Percentiles rank a stretch among this genome's conserved stretches.
Conservation (phyloP, 2,329 filamentous ascomycete species). For the Shiraia sp. region DNA sequence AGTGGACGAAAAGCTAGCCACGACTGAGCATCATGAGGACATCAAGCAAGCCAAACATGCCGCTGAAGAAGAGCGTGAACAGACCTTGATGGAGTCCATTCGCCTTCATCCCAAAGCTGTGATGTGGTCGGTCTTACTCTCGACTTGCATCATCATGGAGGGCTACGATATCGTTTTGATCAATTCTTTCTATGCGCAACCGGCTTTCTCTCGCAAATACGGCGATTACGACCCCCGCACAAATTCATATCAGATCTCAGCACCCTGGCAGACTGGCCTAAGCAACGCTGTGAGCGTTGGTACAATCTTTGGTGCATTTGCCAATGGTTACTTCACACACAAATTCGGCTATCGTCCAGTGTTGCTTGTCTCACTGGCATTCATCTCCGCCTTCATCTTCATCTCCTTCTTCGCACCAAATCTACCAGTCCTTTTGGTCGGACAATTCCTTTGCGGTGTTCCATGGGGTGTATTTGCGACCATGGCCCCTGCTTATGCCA, state of each 20-base stretch:
- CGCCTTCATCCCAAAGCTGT: conserved; percentile 81
- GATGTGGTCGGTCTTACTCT: conserved; percentile 77
- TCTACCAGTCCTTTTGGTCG: conserved; percentile 17
- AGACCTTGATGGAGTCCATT: conserved; percentile 68
- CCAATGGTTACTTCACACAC: conserved; percentile 43
- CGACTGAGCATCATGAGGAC: conserved; percentile 7
- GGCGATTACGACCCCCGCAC: conserved; percentile 33
- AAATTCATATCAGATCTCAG: conserved; percentile 43
- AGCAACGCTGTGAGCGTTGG: conserved; percentile 47
- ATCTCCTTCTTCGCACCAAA: conserved; percentile 28
- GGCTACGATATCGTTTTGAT: conserved; percentile 80
- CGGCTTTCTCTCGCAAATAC: conserved; percentile 46
- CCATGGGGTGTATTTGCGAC: conserved; percentile 49
- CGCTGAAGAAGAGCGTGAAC: conserved; percentile 18
- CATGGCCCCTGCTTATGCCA: conserved; percentile 49
- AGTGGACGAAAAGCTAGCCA: conserved; percentile 3
- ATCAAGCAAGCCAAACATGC: conserved; percentile 11
- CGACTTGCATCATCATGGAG: conserved; percentile 85
- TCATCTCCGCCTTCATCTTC: too few relatives aligned
- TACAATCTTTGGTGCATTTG: conserved; percentile 46
- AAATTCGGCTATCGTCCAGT: conserved; percentile 38
- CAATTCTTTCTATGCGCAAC: conserved; percentile 68
- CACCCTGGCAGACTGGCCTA: conserved; percentile 48
- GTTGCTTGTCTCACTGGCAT: conserved; percentile 16
- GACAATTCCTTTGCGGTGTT: conserved; percentile 29